Conservation (phyloP, 176 grass and related monocot genomes). For the maize (Zea mays) region DNA sequence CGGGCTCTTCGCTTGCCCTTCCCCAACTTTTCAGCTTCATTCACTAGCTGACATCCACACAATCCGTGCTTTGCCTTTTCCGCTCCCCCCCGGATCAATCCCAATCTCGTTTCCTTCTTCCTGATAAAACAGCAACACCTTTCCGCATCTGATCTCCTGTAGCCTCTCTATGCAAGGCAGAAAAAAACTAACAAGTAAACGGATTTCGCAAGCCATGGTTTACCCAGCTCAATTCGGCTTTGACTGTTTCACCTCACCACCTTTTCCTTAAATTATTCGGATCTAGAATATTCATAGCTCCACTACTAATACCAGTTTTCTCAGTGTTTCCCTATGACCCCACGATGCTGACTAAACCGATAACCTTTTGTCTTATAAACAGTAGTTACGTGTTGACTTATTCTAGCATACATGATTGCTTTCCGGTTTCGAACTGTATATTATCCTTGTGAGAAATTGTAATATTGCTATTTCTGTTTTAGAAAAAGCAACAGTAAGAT, state of each 20-base stretch:
- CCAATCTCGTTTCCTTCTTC: neutral
- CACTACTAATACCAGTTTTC: neutral
- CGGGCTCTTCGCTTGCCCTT: neutral
- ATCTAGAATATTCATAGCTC: slow-evolving; percentile 13
- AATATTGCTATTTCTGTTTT: neutral
- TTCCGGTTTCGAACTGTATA: neutral
- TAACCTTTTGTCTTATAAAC: neutral
- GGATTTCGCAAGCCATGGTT: slow-evolving; percentile 2
- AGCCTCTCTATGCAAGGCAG: neutral
- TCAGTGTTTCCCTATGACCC: neutral
- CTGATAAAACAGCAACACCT: neutral
- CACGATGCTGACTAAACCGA: neutral
- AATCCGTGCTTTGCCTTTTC: neutral
- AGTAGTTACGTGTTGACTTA: neutral
- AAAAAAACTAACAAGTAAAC: neutral
- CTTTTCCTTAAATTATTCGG: neutral
- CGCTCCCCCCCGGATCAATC: neutral
- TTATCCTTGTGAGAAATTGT: neutral
- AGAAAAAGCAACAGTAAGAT: neutral
- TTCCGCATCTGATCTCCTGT: neutral
- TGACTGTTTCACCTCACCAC: slow-evolving; percentile 1
- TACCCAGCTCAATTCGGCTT: slow-evolving; percentile 21
- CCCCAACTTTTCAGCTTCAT: neutral
- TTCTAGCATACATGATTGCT: neutral
- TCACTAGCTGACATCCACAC: neutral